These are phyloP conservation scores for Halophytophthora polymorphica DNA, from an alignment of 352 stramenopile species.

Conservation along the genomic window DNA sequence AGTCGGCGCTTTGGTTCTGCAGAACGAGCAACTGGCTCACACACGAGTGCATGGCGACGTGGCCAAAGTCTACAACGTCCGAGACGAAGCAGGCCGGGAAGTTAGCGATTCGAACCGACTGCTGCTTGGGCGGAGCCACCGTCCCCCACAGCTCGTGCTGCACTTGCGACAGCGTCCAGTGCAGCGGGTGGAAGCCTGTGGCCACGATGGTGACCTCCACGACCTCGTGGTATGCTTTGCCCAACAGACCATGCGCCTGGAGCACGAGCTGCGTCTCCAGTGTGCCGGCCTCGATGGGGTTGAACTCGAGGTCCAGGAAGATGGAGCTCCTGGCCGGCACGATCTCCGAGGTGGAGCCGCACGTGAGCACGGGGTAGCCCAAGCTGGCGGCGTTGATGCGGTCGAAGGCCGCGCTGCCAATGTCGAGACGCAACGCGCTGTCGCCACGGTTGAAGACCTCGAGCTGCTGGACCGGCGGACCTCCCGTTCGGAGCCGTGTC, in stretches of 20 bases:
- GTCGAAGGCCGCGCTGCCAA: slow-evolving; percentile 50
- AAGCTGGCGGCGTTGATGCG: slow-evolving; percentile 54
- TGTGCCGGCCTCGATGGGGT: slow-evolving; percentile 55
- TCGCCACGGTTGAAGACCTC: slow-evolving; percentile 77
- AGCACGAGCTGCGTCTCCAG: slow-evolving; percentile 55
- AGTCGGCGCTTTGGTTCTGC: slow-evolving; percentile 28
- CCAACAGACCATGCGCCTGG: slow-evolving; percentile 71
- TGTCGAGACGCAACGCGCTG: slow-evolving; percentile 60
- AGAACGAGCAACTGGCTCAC: slow-evolving; percentile 48
- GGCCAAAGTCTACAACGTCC: slow-evolving; percentile 57
- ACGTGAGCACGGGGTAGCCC: slow-evolving; percentile 54
- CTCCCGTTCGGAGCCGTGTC: slow-evolving; percentile 6
- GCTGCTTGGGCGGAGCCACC: slow-evolving; percentile 20
- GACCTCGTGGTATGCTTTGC: slow-evolving; percentile 58
- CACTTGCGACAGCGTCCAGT: slow-evolving; percentile 35
- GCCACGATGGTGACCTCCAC: slow-evolving; percentile 61
- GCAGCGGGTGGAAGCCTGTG: slow-evolving; percentile 48
- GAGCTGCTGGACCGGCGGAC: slow-evolving; percentile 66
- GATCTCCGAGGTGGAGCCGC: slow-evolving; percentile 48
- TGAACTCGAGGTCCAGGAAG: slow-evolving; percentile 77
- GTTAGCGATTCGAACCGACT: slow-evolving; percentile 31
- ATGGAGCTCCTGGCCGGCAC: slow-evolving; percentile 56
- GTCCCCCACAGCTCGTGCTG: slow-evolving; percentile 22
- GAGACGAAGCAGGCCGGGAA: slow-evolving; percentile 45
- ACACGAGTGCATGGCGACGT: slow-evolving; percentile 55